Percentiles rank a stretch among this genome's conserved stretches.
Conservation (phyloP, 257 asterid genomes). For the Solanum lignicaule region DNA sequence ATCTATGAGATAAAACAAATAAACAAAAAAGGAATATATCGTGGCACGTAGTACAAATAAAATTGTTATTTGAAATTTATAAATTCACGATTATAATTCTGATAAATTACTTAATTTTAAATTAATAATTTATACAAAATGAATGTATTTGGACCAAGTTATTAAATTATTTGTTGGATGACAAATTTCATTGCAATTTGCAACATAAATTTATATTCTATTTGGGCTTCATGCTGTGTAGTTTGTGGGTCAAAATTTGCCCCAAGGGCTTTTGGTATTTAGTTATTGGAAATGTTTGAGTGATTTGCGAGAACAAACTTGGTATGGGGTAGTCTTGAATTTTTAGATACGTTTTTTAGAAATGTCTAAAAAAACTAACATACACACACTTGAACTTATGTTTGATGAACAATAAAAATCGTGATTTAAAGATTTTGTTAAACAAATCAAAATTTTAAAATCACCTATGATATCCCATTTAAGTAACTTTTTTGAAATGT, state of each 20-base stretch:
- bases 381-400: not conserved
- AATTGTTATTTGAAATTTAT: not conserved
- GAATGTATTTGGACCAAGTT: not conserved
- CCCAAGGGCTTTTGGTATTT: not conserved
- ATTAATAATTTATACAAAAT: too few relatives aligned
- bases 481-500: not conserved
- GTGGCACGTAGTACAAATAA: accelerated
- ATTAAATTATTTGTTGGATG: not conserved
- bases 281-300: not conserved
- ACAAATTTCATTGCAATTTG: not conserved
- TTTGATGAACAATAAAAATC: not conserved
- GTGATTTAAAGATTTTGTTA: not conserved
- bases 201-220: not conserved
- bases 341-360: not conserved
- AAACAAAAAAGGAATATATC: not conserved
- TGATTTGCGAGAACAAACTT: not conserved
- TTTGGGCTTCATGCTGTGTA: not conserved
- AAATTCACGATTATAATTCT: not conserved
- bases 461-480: not conserved
- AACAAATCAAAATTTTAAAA: not conserved
- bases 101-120: not conserved
- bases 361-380: not conserved
- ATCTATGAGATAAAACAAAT: not conserved
- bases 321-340: not conserved
- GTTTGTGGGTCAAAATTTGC: not conserved